phyloP scores from a whole-genome alignment of 2,329 filamentous ascomycete genomes.

The Rugonectria rugulosa region DNA sequence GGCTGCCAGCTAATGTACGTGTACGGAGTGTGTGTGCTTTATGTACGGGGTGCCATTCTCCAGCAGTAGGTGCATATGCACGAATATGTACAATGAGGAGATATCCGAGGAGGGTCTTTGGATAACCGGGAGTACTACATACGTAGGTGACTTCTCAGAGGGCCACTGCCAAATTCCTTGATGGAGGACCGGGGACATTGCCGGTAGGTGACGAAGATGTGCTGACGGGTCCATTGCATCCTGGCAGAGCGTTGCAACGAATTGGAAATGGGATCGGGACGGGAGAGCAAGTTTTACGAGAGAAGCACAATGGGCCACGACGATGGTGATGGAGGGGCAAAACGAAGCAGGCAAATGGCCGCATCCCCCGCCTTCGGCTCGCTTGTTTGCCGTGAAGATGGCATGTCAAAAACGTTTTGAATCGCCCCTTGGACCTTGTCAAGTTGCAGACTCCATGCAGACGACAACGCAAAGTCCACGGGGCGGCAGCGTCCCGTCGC shows the following conservation, averaged over 20 bases:
- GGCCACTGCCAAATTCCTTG: neutral
- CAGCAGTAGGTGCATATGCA: constrained; percentile 36
- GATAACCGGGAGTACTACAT: constrained; percentile 11
- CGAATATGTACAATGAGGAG: constrained; percentile 35
- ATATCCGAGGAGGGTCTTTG: constrained; percentile 22
- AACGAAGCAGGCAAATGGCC: constrained; percentile 27
- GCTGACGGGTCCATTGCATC: constrained; percentile 20
- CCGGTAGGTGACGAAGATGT: constrained; percentile 17
- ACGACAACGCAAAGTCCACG: constrained; percentile 29
- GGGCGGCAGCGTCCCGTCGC: constrained; percentile 23
- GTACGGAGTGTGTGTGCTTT: too few species aligned
- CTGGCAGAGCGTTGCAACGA: constrained; percentile 7
- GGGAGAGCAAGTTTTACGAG: constrained; percentile 5
- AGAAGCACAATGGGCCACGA: neutral
- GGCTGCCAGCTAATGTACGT: constrained; percentile 35
- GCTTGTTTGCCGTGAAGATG: constrained; percentile 5
- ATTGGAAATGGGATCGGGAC: neutral
- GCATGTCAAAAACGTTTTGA: constrained; percentile 16
- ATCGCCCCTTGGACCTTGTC: constrained; percentile 18
- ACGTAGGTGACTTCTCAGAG: constrained; percentile 2
- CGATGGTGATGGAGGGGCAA: constrained; percentile 14
- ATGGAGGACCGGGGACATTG: constrained; percentile 12
- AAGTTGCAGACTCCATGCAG: constrained; percentile 18
- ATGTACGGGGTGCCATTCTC: constrained; percentile 32
- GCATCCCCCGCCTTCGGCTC: constrained; percentile 22